phyloP scores from a whole-genome alignment of 306 rosid genomes.

The Vachellia pachyceras region DNA sequence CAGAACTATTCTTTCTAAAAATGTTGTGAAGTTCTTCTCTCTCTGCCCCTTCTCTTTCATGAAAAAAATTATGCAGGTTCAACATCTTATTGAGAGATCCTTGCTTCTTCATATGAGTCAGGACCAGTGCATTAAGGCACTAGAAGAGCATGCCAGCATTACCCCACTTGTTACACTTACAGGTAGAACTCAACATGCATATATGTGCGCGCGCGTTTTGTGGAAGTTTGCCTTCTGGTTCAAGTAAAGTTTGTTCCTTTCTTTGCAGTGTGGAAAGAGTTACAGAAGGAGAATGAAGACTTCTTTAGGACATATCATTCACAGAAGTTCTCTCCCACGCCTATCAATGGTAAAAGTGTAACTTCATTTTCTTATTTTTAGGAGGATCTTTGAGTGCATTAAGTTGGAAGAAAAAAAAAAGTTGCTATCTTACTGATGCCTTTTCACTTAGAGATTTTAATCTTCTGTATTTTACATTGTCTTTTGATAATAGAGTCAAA shows the following conservation, averaged over 20 bases:
- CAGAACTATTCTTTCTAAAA: background rate
- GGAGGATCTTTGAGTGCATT: too few species aligned
- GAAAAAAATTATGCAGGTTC: conserved; percentile 65
- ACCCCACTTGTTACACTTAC: conserved; percentile 80
- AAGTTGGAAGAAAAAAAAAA: too few species aligned
- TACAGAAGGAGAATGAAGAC: conserved; percentile 82
- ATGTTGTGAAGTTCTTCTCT: background rate
- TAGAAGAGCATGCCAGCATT: conserved; percentile 79
- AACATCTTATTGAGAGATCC: conserved; percentile 90
- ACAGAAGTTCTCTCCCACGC: conserved; percentile 54
- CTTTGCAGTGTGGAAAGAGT: conserved; percentile 87
- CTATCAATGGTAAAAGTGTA: conserved; percentile 45
- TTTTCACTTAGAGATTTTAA: background rate
- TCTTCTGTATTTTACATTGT: background rate
- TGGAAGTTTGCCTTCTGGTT: background rate
- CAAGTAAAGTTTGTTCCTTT: conserved; percentile 4
- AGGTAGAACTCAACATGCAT: conserved; percentile 45
- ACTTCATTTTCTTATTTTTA: background rate
- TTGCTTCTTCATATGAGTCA: conserved; percentile 79
- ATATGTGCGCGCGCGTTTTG: background rate
- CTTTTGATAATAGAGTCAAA: background rate
- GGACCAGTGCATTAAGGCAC: conserved; percentile 77
- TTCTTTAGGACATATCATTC: conserved; percentile 82
- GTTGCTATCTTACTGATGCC: background rate
- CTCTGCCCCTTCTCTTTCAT: background rate